Conservation (phyloP, 208 protist genomes). For the Trypanosoma conorhini region DNA sequence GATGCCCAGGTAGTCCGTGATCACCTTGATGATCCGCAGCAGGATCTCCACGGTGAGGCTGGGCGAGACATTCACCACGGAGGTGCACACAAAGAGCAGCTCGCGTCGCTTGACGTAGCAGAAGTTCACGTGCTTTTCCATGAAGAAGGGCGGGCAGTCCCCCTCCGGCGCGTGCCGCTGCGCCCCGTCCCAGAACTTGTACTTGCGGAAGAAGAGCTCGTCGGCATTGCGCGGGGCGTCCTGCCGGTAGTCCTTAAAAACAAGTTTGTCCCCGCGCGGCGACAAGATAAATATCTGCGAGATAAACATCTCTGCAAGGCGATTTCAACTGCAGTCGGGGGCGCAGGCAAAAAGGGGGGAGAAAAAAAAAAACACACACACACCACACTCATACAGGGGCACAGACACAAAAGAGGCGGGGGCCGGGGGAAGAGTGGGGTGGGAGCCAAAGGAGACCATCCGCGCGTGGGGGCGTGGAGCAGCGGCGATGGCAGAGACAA, state of each 20-base stretch:
- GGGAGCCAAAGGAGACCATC: no score
- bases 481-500: neutral
- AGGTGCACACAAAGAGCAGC: slow-evolving; percentile 87
- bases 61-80: slow-evolving; percentile 69
- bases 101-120: slow-evolving; percentile 63
- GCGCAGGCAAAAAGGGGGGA: slow-evolving; percentile 17
- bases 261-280: slow-evolving; percentile 75
- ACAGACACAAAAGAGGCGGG: slow-evolving; percentile 2
- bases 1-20: slow-evolving; percentile 88
- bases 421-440: neutral
- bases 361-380: neutral
- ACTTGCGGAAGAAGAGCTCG: slow-evolving; percentile 89
- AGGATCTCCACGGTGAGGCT: slow-evolving; percentile 79
- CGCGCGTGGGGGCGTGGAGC: neutral
- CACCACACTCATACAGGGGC: no score
- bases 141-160: slow-evolving; percentile 61
- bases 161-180: slow-evolving; percentile 40
- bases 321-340: neutral
- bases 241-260: slow-evolving; percentile 84
- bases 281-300: slow-evolving; percentile 91
- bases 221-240: slow-evolving; percentile 57
- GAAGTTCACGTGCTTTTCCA: slow-evolving; percentile 82
- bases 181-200: slow-evolving; percentile 59
- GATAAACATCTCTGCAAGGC: slow-evolving; percentile 33
- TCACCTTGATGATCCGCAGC: slow-evolving; percentile 55